Evolutionary conservation across 2,329 filamentous ascomycete genomes (phyloP), one percentile per base, ranked within the genome.

Genomic region (Cryphonectria radicalis): DNA sequence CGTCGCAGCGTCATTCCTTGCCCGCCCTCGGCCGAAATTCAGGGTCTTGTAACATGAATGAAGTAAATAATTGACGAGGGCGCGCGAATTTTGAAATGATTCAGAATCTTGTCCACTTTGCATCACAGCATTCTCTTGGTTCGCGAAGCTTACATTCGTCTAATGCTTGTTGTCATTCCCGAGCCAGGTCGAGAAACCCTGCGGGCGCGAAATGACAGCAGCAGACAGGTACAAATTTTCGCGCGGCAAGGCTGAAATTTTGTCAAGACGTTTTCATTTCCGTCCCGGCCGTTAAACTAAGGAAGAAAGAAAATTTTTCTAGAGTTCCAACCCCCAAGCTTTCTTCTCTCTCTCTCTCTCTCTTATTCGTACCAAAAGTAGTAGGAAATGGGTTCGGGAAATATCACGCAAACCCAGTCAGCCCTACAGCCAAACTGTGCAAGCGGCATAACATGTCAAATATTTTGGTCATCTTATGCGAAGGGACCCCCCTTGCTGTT

Each of bases 1-100:
- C 63, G 25, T 65, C 42, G 43, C 63, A 65, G 25, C 63, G 63
- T 32, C 63, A 65, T 65, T 65, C 63, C 63, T 53, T 35, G 43
- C 19, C 42, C 63, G 42, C 42, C 42, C 63, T 65, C 63, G 40
- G 63, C 63, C 43, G 63, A 53, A 53, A 53, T 40, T 42, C 43
- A 65, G 63, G 63, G 63, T 50, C 19, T 14, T 53, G 42, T 17
- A 37, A 53, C 43, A 32, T 65, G 63, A 65, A 22, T 28, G 46
- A 50, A n/a, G 10, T 11, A 40, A 40, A 11, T 40, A 40, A 22
- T 25, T 25, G n/a, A 28, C 6, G 42, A 32, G n/a, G 22, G 22
- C 46, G 37, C n/a, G 17, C 62, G 42, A 64, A 17, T 40, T 10
- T 10, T 43, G 37, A 42, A 32, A n/a, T 40, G 42, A 42, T 35